Base-by-base conservation (phyloP, 2,329 filamentous ascomycete species). In the Neonectria coccinea region DNA sequence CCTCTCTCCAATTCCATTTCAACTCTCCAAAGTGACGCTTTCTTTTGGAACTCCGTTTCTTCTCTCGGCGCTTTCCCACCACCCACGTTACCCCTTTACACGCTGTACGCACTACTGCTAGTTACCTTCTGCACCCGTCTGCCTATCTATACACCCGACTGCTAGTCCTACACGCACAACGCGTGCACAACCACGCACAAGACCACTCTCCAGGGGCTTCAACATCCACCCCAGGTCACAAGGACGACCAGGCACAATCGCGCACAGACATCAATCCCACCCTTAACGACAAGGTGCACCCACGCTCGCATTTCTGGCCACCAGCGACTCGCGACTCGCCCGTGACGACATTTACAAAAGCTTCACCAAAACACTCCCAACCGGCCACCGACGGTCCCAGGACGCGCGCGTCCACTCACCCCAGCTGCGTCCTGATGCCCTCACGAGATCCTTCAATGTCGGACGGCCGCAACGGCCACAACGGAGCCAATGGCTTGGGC, bases 371-470 rank as follows among this genome's bases (percentile, higher is more conserved):
- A 51, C 9, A 10, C 25, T 48, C 22, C 27, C n/a, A 42, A 33
- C n/a, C 48, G n/a, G 22, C 33, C 12, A 16, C 62, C 56, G 65
- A 31, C 42, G 55, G 45, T 42, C 29, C 20, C 61, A 62, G 55
- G 54, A 62, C 71, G 63, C 65, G 61, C 58, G 44, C 51, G 33
- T 29, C 42, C 62, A 53, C 56, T 31, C 12, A 51, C 45, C 39
- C 55, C 56, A 39, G 45, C 57, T 55, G 60, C 64, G 52, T 61
- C 58, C 50, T 64, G 22, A 73, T 73, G 69, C 69, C 69, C 50
- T 68, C 72, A 41, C 54, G 64, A 59, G 59, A 66, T 36, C 61
- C 67, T 47, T 60, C 54, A 59, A 74, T 74, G 72, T 55, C 54
- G 14, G 71, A 69, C 62, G 72, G 68, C 65, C 62, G 65, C 69